phyloP scores from a whole-genome alignment of 108 stramenopile species.

The Cylindrotheca fusiformis region DNA sequence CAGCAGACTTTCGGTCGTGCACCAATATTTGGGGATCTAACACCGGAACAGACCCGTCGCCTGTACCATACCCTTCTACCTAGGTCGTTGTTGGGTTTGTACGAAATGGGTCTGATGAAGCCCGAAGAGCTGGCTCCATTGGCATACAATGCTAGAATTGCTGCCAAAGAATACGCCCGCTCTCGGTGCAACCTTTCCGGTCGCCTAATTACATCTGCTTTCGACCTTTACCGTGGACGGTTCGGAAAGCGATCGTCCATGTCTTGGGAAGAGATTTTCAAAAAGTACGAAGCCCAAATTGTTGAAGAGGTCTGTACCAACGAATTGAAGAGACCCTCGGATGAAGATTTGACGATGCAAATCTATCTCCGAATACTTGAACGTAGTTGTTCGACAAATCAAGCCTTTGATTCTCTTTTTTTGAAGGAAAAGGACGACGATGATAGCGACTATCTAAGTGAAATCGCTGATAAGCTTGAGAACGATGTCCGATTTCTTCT shows the following conservation, averaged over 20 bases:
- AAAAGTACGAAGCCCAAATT: background rate
- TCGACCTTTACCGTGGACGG: slow-evolving; percentile 40
- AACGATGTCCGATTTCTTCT: background rate
- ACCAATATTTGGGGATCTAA: background rate
- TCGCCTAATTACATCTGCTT: slow-evolving; percentile 66
- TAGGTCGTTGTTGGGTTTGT: background rate
- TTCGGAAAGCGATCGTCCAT: background rate
- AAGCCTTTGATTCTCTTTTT: slow-evolving; percentile 65
- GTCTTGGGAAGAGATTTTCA: background rate
- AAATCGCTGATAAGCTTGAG: background rate
- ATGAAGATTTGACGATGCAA: slow-evolving; percentile 67
- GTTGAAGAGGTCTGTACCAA: background rate
- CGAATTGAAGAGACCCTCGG: slow-evolving; percentile 30
- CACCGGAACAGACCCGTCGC: background rate
- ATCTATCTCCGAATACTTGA: slow-evolving; percentile 88
- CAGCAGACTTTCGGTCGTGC: background rate
- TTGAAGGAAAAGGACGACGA: slow-evolving; percentile 8
- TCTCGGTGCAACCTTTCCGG: slow-evolving; percentile 77
- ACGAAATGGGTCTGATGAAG: background rate
- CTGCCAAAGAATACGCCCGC: slow-evolving; percentile 89
- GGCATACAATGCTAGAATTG: slow-evolving; percentile 84
- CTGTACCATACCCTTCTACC: background rate
- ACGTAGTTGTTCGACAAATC: slow-evolving; percentile 79
- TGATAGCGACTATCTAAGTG: background rate
- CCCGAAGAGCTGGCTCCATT: slow-evolving; percentile 81